Evolutionary conservation across 2,329 filamentous ascomycete genomes (phyloP), one percentile per base, ranked within the genome.

Genomic region (Periconia sp.): DNA sequence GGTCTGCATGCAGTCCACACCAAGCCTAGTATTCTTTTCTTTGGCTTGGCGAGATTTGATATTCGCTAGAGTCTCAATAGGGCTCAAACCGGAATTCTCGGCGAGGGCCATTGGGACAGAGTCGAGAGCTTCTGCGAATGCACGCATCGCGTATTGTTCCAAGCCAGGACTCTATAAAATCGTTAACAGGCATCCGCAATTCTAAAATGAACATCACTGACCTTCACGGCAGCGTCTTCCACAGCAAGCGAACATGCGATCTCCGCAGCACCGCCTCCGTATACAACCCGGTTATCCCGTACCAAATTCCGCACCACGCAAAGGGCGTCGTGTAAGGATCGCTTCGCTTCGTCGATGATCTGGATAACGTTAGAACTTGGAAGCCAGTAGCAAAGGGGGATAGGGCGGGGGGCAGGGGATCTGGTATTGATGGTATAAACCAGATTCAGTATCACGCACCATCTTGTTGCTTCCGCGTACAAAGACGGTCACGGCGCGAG

Each of bases 391-490:
- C 15, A 51, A 27, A 52, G 42, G 46, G 54, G 56, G 56, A 59
- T 56, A 14, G 41, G 31, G 7, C 8, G 31, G 7, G 31, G 31
- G 42, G 11, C 23, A n/a, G 14, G 31, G 43, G n/a, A 49, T 30
- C 37, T 31, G 30, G 8, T 27, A 27, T 27, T 8, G 23, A 27
- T 27, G 23, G 8, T 3, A 27, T 27, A 27, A 27, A 27, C 23
- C 23, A 8, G 23, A 27, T 5, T 27, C 23, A 27, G 3, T 27
- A 33, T 20, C 48, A 76, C 83, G 72, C 77, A 93, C 91, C 94
- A 99, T 99, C 83, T 97, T 99, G 85, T 99, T 99, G 82, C 92
- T 96, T 69, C 94, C 94, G 69, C 94, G 85, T 56, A 99, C 90
- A 75, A 99, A 99, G 51, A 96, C 87, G 2, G 94, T 99, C 56